Percentiles rank a stretch among this genome's conserved stretches.
Conservation (phyloP, 441 rosid species). For the Syzygium syzygioides region DNA sequence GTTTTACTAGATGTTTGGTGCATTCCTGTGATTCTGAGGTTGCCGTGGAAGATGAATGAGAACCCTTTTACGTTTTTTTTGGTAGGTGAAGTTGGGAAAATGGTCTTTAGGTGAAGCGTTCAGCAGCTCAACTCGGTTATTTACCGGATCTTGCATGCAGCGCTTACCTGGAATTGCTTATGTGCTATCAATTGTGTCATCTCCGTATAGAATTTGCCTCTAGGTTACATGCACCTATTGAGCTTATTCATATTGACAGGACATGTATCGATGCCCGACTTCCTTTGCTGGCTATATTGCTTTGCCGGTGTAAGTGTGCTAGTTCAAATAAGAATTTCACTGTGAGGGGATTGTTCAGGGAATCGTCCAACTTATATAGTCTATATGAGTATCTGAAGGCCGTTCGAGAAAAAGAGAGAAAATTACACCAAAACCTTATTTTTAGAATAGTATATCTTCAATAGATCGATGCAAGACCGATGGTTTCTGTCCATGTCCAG, state of each 20-base stretch:
- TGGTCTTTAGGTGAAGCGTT: background rate
- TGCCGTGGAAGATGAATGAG: background rate
- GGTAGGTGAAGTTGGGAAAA: background rate
- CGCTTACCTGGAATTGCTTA: background rate
- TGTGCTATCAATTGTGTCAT: background rate
- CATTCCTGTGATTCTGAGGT: background rate
- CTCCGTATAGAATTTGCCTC: background rate
- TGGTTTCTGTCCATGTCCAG: background rate
- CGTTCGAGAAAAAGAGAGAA: background rate
- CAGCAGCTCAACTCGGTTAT: background rate
- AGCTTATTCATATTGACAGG: background rate
- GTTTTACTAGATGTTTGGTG: background rate
- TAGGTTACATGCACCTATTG: background rate
- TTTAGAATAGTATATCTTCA: background rate
- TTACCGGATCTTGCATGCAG: background rate
- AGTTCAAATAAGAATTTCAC: background rate
- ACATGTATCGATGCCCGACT: background rate
- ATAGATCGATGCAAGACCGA: background rate
- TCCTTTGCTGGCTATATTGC: background rate
- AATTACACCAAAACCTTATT: background rate
- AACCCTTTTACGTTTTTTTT: background rate
- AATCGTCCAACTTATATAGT: background rate
- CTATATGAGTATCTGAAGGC: background rate
- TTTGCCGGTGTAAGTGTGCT: background rate
- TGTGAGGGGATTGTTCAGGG: background rate